Conservation (phyloP, 2,329 filamentous ascomycete genomes). For the Penicillium brevicompactum region DNA sequence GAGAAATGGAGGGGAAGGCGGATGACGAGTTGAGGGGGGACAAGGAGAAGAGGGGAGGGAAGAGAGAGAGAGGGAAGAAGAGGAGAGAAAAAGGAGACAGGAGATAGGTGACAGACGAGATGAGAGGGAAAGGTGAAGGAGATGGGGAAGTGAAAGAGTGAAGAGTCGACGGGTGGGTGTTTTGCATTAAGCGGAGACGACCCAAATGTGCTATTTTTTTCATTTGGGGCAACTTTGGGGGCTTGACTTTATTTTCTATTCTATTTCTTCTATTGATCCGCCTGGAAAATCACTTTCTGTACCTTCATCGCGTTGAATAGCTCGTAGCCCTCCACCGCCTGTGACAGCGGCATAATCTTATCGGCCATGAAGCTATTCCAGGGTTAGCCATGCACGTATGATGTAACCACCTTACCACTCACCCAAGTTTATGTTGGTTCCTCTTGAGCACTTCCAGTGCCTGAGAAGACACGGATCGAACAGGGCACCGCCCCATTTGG, state of each 20-base stretch:
- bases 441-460: constrained; percentile 66
- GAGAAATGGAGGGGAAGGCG: constrained; percentile 26
- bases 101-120: constrained; percentile 4
- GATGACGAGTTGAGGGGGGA: constrained; percentile 22
- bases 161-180: constrained; percentile 23
- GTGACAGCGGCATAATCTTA: constrained; percentile 69
- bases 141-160: not conserved
- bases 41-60: constrained; percentile 22
- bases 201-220: not conserved
- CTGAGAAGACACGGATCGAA: constrained; percentile 68
- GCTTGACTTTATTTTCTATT: constrained; percentile 1
- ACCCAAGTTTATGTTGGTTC: constrained; percentile 69
- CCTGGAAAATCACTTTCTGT: constrained; percentile 72
- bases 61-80: constrained; percentile 20
- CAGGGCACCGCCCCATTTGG: constrained; percentile 77
- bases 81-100: constrained; percentile 19
- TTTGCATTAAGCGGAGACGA: constrained; percentile 24
- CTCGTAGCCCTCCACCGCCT: constrained; percentile 69
- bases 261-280: constrained; percentile 35
- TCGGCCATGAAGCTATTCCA: constrained; percentile 71
- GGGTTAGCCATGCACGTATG: not conserved
- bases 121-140: not conserved
- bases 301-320: constrained; percentile 73
- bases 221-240: not conserved
- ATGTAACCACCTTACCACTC: constrained; percentile 33